Evolutionary conservation across 139 green algal species (phyloP).

Genomic region (Tetraselmis striata): DNA sequence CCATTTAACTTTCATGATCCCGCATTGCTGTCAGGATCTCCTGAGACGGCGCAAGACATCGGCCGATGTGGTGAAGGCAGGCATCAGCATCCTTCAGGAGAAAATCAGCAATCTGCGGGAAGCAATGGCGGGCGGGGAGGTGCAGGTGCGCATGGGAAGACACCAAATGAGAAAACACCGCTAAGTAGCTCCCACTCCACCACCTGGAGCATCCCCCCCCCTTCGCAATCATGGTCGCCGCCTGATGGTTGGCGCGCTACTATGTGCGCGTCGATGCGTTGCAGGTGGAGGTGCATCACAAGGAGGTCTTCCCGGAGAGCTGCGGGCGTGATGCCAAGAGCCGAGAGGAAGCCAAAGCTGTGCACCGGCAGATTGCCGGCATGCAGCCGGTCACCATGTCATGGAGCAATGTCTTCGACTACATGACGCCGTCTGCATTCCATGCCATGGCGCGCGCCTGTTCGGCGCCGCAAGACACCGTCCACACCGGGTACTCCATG

Average conservation of each 20-base stretch:
- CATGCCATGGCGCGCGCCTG: slow-evolving; percentile 21
- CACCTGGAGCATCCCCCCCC: too few species aligned
- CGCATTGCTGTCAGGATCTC: too few species aligned
- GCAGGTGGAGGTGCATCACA: not conserved
- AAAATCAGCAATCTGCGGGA: not conserved
- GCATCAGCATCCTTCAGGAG: not conserved
- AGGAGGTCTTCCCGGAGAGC: not conserved
- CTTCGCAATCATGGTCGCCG: too few species aligned
- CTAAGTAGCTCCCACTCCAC: too few species aligned
- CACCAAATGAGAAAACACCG: too few species aligned
- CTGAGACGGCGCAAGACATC: not conserved
- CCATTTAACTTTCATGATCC: too few species aligned
- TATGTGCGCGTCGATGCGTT: too few species aligned
- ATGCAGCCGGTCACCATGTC: slow-evolving; percentile 27
- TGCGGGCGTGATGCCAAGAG: not conserved
- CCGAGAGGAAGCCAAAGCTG: not conserved
- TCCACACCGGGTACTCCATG: slow-evolving; percentile 23
- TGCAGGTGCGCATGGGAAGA: too few species aligned
- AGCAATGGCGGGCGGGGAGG: not conserved
- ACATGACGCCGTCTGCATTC: slow-evolving; percentile 16
- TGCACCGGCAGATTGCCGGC: slow-evolving; percentile 6
- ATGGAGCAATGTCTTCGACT: slow-evolving; percentile 29
- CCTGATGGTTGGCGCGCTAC: too few species aligned
- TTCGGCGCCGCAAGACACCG: slow-evolving; percentile 16
- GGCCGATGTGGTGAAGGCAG: not conserved